Evolutionary conservation across 2,329 filamentous ascomycete genomes (phyloP).

Genomic region (Neofusicoccum parvum): DNA sequence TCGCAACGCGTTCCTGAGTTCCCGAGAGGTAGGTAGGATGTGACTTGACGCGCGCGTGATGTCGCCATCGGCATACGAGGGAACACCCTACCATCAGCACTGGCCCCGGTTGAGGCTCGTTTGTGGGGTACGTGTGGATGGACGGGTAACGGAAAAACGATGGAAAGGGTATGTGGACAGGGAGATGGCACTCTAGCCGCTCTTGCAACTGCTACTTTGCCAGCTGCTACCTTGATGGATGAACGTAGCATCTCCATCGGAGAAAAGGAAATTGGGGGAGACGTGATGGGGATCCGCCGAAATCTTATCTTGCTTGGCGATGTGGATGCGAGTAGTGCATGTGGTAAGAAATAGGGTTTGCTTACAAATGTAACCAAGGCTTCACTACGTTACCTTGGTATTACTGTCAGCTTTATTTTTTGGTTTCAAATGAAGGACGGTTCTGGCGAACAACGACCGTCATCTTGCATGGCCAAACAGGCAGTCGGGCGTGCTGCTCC

Average conservation of each 20-base stretch:
- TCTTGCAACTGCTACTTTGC: neutral
- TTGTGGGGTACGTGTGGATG: no score
- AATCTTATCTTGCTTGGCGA: neutral
- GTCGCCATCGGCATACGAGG: neutral
- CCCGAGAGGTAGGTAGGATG: neutral
- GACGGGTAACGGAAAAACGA: no score
- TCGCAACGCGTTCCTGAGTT: neutral
- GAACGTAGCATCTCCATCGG: neutral
- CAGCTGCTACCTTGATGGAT: constrained; percentile 1
- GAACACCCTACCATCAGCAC: neutral
- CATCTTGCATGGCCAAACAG: neutral
- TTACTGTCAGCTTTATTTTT: neutral
- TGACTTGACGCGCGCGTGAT: neutral
- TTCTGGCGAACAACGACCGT: neutral
- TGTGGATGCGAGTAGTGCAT: neutral
- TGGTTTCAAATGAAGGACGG: no score
- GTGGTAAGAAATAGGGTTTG: constrained; percentile 7
- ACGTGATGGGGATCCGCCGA: neutral
- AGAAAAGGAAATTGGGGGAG: neutral
- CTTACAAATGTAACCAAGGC: neutral
- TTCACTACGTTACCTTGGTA: neutral
- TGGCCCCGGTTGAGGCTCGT: neutral
- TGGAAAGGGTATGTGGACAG: no score
- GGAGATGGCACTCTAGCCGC: neutral
- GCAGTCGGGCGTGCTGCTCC: neutral